A percentile compares a stretch with the other conserved stretches of the same genome.
phyloP scores from a whole-genome alignment of 2,329 filamentous ascomycete genomes.

The Saccharata proteae region DNA sequence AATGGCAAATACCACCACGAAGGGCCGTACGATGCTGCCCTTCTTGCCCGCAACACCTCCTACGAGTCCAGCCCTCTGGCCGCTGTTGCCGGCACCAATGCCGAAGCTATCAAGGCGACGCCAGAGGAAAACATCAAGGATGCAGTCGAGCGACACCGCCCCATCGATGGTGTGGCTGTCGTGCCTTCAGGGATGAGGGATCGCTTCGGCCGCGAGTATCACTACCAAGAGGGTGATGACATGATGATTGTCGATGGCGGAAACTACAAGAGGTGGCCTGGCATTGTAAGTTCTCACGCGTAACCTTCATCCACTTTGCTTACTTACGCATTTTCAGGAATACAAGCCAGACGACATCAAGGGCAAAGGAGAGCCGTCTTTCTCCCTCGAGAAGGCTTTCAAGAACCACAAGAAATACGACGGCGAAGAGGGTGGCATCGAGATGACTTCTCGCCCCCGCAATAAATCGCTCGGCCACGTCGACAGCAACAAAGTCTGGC shows the following conservation, averaged over 20 bases:
- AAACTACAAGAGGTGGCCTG: slow-evolving; percentile 66
- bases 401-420: slow-evolving; percentile 44
- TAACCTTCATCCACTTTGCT: not conserved
- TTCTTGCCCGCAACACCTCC: slow-evolving; percentile 59
- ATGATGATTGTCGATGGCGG: slow-evolving; percentile 72
- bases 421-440: slow-evolving; percentile 27
- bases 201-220: slow-evolving; percentile 54
- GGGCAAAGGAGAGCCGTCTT: slow-evolving; percentile 70
- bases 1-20: slow-evolving; percentile 70
- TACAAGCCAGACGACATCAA: slow-evolving; percentile 70
- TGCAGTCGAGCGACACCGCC: slow-evolving; percentile 58
- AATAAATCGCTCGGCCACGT: slow-evolving; percentile 24
- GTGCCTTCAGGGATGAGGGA: slow-evolving; percentile 65
- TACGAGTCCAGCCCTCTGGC: slow-evolving; percentile 57
- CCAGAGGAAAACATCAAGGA: slow-evolving; percentile 67
- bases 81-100: slow-evolving; percentile 60
- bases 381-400: slow-evolving; percentile 54
- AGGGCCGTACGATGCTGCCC: slow-evolving; percentile 78
- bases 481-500: slow-evolving; percentile 18
- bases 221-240: slow-evolving; percentile 78
- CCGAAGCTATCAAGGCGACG: slow-evolving; percentile 68
- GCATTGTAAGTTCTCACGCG: slow-evolving; percentile 48
- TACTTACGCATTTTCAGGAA: slow-evolving; percentile 21
- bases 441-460: slow-evolving; percentile 29
- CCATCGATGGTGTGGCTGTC: slow-evolving; percentile 65